Base-by-base conservation (phyloP, 1,284 basidiomycete species). In the Ceratobasidium sp. region DNA sequence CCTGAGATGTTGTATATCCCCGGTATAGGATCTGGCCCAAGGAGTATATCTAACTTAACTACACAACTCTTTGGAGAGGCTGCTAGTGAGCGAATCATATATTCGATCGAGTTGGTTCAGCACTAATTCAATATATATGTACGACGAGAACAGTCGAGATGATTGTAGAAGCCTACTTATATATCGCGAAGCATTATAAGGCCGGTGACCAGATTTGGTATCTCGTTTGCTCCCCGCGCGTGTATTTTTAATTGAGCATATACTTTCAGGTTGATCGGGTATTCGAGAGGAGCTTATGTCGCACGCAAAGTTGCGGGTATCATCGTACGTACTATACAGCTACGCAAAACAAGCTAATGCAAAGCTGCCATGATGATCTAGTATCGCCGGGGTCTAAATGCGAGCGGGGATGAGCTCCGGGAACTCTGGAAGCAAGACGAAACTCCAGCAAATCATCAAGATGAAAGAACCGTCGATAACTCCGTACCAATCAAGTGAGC, bases 251-350 rank as follows among this genome's bases (percentile, higher is more conserved):
- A 27, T 27, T 29, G 5, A 29, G 3, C 6, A n/a, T n/a, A 48
- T 9, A 29, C 24, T 15, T 57, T n/a, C 22, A 69, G 66, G 17
- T 57, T 69, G 59, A 57, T 69, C 27, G 66, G 66, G 1, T 69
- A 69, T 48, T 69, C 66, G 1, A 31, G 66, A 29, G 75, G 75
- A 9, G 75, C 75, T 17, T 76, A 66, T 75, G 64, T 73, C 51
- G 75, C 73, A 5, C 73, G 75, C 15, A 76, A 75, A 33, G 75
- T 76, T 36, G 75, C 75, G 15, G 47, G 57, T 41, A 51, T 76
- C 14, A 51, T 76, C 19, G 75, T 76, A 36, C 17, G 75, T 63
- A 31, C 9, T 33, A 33, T 11, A 27, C 7, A 19, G 14, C 3
- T 19, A 29, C 22, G 51, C 24, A 9, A 2, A 53, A 4, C 7